These are phyloP conservation scores for carrot (Daucus carota) DNA, from an alignment of 129 eudicot species.

Conservation along the genomic window DNA sequence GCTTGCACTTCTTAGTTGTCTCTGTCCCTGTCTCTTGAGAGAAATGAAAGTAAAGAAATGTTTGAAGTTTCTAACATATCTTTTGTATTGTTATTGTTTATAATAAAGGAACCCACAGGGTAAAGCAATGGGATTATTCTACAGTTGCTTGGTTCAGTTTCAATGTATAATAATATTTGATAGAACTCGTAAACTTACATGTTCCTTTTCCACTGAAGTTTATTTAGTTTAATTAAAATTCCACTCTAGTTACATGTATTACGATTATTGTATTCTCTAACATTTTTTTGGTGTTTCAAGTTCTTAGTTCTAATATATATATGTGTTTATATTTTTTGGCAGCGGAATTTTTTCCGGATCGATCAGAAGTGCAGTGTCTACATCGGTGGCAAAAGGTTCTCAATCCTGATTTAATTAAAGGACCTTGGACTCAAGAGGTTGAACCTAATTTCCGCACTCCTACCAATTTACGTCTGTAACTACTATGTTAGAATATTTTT, in stretches of 20 bases:
- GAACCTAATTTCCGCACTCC: constrained; percentile 12
- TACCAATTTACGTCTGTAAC: constrained; percentile 2
- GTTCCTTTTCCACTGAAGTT: neutral
- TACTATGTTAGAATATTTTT: neutral
- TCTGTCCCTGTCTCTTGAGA: neutral
- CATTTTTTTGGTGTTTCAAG: neutral
- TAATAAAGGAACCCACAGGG: neutral
- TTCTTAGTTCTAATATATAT: constrained; percentile 6
- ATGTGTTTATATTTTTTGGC: constrained; percentile 25
- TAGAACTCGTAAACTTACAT: neutral
- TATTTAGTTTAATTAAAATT: neutral
- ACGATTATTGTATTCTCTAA: neutral
- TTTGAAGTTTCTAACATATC: neutral
- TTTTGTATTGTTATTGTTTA: neutral
- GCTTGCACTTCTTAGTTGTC: neutral
- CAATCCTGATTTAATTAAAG: constrained; percentile 94
- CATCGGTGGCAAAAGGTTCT: constrained; percentile 99
- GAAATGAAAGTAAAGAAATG: neutral
- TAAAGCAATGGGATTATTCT: neutral
- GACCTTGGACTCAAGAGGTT: constrained; percentile 99
- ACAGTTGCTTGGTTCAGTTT: neutral
- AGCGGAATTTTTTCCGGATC: constrained; percentile 91
- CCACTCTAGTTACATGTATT: neutral
- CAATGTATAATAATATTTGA: neutral
- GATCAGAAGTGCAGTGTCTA: constrained; percentile 95